These are phyloP conservation scores for Raddia guianensis DNA, from an alignment of 176 grass and related monocot genomes.

Conservation along the genomic window DNA sequence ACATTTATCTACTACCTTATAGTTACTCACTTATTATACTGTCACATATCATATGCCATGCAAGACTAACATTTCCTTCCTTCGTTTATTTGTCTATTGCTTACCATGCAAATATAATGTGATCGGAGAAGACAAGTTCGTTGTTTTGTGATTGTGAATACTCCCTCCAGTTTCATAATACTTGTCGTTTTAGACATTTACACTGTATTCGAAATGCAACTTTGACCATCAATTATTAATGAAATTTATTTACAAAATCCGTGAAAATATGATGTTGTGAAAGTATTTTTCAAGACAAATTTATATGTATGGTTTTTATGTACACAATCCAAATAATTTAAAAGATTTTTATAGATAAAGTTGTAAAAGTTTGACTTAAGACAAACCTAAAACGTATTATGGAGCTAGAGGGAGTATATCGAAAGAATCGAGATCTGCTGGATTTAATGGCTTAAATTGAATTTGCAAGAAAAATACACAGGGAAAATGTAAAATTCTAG, in stretches of 20 bases:
- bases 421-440: conserved; percentile 11
- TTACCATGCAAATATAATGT: neutral
- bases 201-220: too few relatives aligned
- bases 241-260: too few relatives aligned
- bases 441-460: conserved; percentile 29
- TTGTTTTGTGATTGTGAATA: neutral
- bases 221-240: too few relatives aligned
- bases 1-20: conserved; percentile 3
- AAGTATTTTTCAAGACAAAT: too few relatives aligned
- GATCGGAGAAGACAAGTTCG: conserved; percentile 30
- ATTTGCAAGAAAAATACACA: neutral
- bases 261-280: too few relatives aligned
- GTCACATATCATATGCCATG: conserved; percentile 5
- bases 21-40: neutral
- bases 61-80: neutral
- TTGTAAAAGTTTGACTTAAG: too few relatives aligned
- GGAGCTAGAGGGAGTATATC: neutral
- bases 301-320: too few relatives aligned
- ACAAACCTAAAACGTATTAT: too few relatives aligned
- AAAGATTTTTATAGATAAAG: too few relatives aligned
- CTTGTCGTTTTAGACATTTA: too few relatives aligned
- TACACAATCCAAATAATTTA: too few relatives aligned
- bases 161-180: too few relatives aligned
- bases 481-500: conserved; percentile 18
- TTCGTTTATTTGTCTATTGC: conserved; percentile 4